These are phyloP conservation scores for Catharanthus roseus DNA, from an alignment of 257 asterid genomes.

Conservation along the genomic window DNA sequence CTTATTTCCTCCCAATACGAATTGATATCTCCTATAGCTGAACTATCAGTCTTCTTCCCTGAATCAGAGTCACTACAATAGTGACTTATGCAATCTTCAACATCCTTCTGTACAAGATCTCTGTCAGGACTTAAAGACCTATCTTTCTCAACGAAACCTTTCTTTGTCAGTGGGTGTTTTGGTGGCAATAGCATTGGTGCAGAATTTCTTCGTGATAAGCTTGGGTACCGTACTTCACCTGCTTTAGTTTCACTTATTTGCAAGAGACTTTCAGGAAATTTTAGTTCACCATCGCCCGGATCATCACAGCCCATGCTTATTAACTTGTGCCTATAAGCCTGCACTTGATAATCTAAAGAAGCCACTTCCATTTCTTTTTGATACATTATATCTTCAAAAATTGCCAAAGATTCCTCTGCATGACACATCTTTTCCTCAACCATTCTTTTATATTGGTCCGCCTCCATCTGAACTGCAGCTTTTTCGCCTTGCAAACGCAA, in stretches of 20 bases:
- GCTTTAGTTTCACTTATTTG: conserved; percentile 39
- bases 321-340: conserved; percentile 58
- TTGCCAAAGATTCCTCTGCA: conserved; percentile 73
- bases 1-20: conserved; percentile 63
- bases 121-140: conserved; percentile 29
- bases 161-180: conserved; percentile 30
- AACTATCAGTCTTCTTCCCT: conserved; percentile 38
- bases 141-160: conserved; percentile 35
- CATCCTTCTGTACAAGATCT: conserved; percentile 24
- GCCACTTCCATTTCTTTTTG: conserved; percentile 92
- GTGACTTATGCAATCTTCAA: conserved; percentile 32
- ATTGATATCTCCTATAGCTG: conserved; percentile 32
- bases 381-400: conserved; percentile 70
- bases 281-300: conserved; percentile 44
- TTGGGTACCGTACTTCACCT: conserved; percentile 27
- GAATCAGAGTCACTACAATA: conserved; percentile 33
- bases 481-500: conserved; percentile 86
- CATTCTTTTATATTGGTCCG: conserved; percentile 82
- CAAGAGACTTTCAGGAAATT: conserved; percentile 45
- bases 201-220: conserved; percentile 55
- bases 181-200: conserved; percentile 32
- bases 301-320: conserved; percentile 63
- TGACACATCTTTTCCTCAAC: conserved; percentile 82
- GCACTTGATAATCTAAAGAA: conserved; percentile 68
- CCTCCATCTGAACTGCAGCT: conserved; percentile 80